Percentiles rank a stretch among this genome's conserved stretches.
Evolutionary conservation across 1,139 yeast species (phyloP).

Genomic region (Debaryomyces nepalensis): DNA sequence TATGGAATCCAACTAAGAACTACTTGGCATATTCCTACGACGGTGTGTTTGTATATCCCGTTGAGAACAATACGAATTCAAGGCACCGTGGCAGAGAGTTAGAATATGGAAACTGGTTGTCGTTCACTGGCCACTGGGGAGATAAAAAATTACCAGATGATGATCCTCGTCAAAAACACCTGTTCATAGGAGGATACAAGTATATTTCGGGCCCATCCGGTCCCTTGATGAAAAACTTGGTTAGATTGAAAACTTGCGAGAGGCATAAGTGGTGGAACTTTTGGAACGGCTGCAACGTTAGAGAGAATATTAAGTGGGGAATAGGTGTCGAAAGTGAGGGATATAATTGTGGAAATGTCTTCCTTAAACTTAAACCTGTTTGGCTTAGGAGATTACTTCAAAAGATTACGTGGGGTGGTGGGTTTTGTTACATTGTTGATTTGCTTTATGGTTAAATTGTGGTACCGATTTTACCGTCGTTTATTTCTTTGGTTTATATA

Average conservation of each 20-base stretch:
- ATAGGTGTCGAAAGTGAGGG: conserved; percentile 89
- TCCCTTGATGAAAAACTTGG: conserved; percentile 77
- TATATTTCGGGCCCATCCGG: conserved; percentile 94
- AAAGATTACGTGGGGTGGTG: conserved; percentile 70
- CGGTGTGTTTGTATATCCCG: conserved; percentile 51
- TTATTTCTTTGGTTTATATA: conserved; percentile 2
- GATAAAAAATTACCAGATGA: conserved; percentile 66
- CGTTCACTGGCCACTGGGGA: conserved; percentile 90
- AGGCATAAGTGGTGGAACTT: conserved; percentile 85
- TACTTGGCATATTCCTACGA: conserved; percentile 80
- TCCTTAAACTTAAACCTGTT: conserved; percentile 54
- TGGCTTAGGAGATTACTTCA: conserved; percentile 54
- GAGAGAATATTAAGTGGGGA: conserved; percentile 78
- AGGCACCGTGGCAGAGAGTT: conserved; percentile 59
- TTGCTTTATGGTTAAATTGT: conserved; percentile 52
- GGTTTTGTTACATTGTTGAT: conserved; percentile 64
- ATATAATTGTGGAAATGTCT: conserved; percentile 64
- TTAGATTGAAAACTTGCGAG: conserved; percentile 76
- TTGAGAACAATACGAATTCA: conserved; percentile 46
- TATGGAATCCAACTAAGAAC: conserved; percentile 91
- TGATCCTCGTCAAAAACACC: conserved; percentile 83
- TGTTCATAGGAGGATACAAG: conserved; percentile 81
- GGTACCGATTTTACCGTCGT: not conserved
- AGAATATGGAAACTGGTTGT: conserved; percentile 76
- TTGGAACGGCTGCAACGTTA: conserved; percentile 76